A percentile compares a stretch with the other conserved stretches of the same genome.
These are phyloP conservation scores for Phascolomyces articulosus DNA, from an alignment of 371 early-diverging fungal genomes.

Conservation along the genomic window DNA sequence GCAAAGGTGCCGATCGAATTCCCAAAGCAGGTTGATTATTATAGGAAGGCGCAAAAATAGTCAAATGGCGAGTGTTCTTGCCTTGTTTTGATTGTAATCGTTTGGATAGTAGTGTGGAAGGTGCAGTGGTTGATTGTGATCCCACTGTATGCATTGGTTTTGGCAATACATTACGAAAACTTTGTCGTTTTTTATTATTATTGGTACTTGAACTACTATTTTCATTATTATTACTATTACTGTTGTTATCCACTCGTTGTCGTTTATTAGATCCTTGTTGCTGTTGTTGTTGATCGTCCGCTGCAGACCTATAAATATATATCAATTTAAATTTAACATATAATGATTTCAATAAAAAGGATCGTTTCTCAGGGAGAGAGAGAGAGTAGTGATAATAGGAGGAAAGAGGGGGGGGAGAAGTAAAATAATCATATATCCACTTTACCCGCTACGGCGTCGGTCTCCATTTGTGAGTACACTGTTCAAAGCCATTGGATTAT, in stretches of 20 bases:
- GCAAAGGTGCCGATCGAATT: constrained; percentile 61
- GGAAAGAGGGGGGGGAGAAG: not conserved
- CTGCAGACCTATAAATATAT: constrained; percentile 12
- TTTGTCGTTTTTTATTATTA: constrained; percentile 4
- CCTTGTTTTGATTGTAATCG: constrained; percentile 30
- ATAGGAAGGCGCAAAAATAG: constrained; percentile 63
- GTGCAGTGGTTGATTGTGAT: constrained; percentile 26
- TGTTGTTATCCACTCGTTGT: constrained; percentile 3
- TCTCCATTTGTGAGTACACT: constrained; percentile 30
- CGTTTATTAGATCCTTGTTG: constrained; percentile 8
- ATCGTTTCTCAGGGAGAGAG: no score
- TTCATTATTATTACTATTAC: not conserved
- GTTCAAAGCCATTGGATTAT: constrained; percentile 39
- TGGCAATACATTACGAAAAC: constrained; percentile 23
- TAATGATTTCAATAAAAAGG: no score
- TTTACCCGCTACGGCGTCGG: constrained; percentile 33
- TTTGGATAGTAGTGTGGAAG: constrained; percentile 36
- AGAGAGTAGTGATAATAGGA: not conserved
- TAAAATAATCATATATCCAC: not conserved
- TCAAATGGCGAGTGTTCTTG: constrained; percentile 58
- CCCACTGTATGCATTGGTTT: constrained; percentile 43
- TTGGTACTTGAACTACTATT: not conserved
- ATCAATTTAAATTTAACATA: not conserved
- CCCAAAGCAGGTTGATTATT: constrained; percentile 48
- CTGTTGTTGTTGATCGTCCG: constrained; percentile 14